Evolutionary conservation across 2,329 filamentous ascomycete genomes (phyloP).

Genomic region (Phyllosticta paracitricarpa): DNA sequence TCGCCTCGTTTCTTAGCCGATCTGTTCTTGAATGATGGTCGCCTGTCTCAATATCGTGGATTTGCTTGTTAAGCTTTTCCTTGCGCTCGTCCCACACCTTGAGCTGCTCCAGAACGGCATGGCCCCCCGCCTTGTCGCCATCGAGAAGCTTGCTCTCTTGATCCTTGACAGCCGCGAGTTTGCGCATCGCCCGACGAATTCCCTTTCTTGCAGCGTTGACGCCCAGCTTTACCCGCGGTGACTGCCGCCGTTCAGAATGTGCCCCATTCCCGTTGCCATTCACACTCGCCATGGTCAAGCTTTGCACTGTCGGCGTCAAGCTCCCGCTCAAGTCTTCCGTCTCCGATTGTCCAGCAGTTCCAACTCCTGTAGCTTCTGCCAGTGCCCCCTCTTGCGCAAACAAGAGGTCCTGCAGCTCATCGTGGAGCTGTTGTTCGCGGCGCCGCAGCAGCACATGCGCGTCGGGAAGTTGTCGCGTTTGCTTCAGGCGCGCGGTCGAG

Average conservation of each 20-base stretch:
- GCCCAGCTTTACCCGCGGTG: constrained; percentile 43
- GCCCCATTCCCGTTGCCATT: constrained; percentile 20
- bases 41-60: constrained; percentile 43
- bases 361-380: constrained; percentile 35
- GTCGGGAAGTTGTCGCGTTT: constrained; percentile 19
- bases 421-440: constrained; percentile 44
- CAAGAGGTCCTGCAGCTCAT: constrained; percentile 48
- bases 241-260: constrained; percentile 33
- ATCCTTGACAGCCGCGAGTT: constrained; percentile 54
- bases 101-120: constrained; percentile 49
- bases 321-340: constrained; percentile 39
- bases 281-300: constrained; percentile 16
- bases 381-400: constrained; percentile 53
- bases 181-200: constrained; percentile 52
- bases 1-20: constrained; percentile 41
- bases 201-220: constrained; percentile 55
- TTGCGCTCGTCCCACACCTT: constrained; percentile 50
- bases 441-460: constrained; percentile 42
- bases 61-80: constrained; percentile 43
- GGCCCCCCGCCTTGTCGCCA: constrained; percentile 46
- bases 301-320: constrained; percentile 37
- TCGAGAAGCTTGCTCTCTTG: constrained; percentile 57
- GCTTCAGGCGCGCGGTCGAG: constrained; percentile 7
- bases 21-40: constrained; percentile 48
- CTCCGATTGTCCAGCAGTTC: constrained; percentile 24